Evolutionary conservation across 148 eudicot species (phyloP), one percentile per base, ranked within the genome.

Genomic region (Silene conica): DNA sequence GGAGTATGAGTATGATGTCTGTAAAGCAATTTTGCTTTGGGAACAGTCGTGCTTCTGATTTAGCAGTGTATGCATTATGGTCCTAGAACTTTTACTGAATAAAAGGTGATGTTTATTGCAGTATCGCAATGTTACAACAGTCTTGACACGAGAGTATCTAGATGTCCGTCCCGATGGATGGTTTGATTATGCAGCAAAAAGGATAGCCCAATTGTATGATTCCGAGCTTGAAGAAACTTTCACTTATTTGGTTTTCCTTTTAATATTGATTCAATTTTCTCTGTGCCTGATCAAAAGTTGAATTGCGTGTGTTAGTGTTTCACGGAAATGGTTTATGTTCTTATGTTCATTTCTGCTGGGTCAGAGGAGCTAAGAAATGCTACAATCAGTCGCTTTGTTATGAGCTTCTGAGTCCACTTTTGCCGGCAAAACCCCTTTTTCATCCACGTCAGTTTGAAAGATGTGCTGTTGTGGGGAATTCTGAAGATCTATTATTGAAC

Each of bases 111-210:
- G 66, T 74, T 79, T 80, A 80, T 80, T 89, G 90, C 97, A 94
- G 98, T 94, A 94, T 79, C 97, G 98, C 80, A 94, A 94, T 82
- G 93, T 94, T 87, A 94, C 96, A 75, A 94, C 96, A 72, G 92
- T 91, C 70, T 87, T 94, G 89, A 94, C 98, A 25, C 88, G 98
- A 85, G 98, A 94, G 73, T 94, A 94, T 85, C 86, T 91, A 58
- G 98, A 94, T 81, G 87, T 86, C 74, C 96, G 98, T 66, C 98
- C 98, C 54, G 93, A 92, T 87, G 98, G 98, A 28, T 94, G 98
- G 98, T 74, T 92, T 56, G 98, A n/a, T n/a, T n/a, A n/a, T n/a
- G n/a, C n/a, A n/a, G n/a, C n/a, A n/a, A n/a, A n/a, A n/a, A n/a
- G n/a, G 82, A 92, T 94, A 56, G 98, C 97, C 65, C 96, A 94